phyloP scores from a whole-genome alignment of 75 land plant species.

The Gnetum montanum region DNA sequence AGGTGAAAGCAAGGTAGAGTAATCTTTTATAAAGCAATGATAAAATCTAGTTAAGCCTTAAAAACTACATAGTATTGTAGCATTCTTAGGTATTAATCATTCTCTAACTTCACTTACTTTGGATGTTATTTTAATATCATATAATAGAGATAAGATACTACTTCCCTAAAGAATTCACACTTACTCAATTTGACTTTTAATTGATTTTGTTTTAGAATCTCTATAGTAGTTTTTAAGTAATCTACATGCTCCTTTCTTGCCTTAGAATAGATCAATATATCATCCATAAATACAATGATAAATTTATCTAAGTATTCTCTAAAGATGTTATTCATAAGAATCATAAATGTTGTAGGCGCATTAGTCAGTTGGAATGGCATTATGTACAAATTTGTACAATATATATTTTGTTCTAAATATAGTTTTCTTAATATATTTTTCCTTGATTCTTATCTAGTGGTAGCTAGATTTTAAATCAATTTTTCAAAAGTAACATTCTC shows the following conservation, averaged over 20 bases:
- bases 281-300: neutral
- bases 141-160: too few species aligned
- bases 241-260: neutral
- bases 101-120: too few species aligned
- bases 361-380: neutral
- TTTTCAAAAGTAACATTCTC: neutral
- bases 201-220: too few species aligned
- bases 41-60: too few species aligned
- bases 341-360: neutral
- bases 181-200: too few species aligned
- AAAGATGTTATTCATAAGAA: neutral
- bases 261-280: neutral
- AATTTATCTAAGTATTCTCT: neutral
- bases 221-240: too few species aligned
- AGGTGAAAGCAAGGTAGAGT: too few species aligned
- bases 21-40: too few species aligned
- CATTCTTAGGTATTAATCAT: too few species aligned
- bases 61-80: too few species aligned
- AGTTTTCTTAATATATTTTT: neutral
- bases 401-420: neutral
- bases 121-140: too few species aligned
- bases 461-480: neutral
- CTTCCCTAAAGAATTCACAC: too few species aligned
- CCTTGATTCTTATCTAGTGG: neutral
- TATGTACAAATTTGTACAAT: neutral